Conservation (phyloP, 2,329 filamentous ascomycete genomes). For the Fusarium sterilihyphosum region DNA sequence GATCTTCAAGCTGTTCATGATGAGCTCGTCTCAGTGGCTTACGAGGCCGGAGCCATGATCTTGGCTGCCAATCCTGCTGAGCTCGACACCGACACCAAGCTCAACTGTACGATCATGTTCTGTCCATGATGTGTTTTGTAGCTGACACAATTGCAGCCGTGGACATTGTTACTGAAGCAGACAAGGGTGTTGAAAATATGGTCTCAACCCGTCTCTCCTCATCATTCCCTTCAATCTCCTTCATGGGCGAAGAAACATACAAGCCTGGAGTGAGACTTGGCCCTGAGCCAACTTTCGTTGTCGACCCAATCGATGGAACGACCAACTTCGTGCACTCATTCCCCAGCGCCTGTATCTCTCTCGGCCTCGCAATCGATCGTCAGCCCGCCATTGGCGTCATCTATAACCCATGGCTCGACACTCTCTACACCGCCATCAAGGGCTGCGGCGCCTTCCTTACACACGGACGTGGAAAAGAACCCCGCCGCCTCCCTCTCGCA, state of each 20-base stretch:
- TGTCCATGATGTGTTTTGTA: neutral
- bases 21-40: slow-evolving; percentile 67
- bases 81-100: slow-evolving; percentile 67
- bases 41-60: slow-evolving; percentile 73
- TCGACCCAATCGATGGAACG: slow-evolving; percentile 83
- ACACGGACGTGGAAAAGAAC: slow-evolving; percentile 53
- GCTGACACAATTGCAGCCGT: slow-evolving; percentile 58
- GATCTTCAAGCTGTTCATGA: slow-evolving; percentile 71
- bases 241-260: slow-evolving; percentile 83
- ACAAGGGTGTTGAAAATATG: slow-evolving; percentile 72
- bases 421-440: slow-evolving; percentile 74
- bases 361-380: slow-evolving; percentile 74
- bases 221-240: slow-evolving; percentile 66
- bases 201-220: slow-evolving; percentile 62
- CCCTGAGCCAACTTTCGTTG: slow-evolving; percentile 77
- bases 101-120: slow-evolving; percentile 65
- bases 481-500: slow-evolving; percentile 53
- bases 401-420: slow-evolving; percentile 80
- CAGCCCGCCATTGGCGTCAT: slow-evolving; percentile 76
- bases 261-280: slow-evolving; percentile 71
- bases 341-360: slow-evolving; percentile 79
- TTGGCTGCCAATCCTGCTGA: slow-evolving; percentile 67
- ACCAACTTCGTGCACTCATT: slow-evolving; percentile 85
- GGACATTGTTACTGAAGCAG: slow-evolving; percentile 75
- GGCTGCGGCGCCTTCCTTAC: slow-evolving; percentile 73